phyloP scores from a whole-genome alignment of 2,329 filamentous ascomycete genomes.

The Amylocarpus encephaloides region DNA sequence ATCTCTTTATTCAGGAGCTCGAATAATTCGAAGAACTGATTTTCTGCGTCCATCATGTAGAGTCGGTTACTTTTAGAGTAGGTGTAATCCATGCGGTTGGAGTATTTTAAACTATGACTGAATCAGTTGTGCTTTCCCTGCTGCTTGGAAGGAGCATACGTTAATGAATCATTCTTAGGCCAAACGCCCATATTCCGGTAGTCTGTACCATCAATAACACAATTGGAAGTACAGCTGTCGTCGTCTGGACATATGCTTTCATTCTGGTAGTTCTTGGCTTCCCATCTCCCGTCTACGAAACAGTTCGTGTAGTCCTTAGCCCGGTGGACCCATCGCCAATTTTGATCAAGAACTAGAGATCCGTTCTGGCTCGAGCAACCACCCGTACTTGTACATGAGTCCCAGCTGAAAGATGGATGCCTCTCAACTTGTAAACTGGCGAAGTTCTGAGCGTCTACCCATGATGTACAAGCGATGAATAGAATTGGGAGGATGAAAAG shows the following conservation, averaged over 20 bases:
- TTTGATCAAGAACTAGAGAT: background rate
- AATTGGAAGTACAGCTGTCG: background rate
- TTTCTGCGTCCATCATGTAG: conserved; percentile 54
- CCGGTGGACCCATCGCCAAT: background rate
- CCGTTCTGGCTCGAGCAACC: background rate
- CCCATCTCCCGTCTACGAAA: background rate
- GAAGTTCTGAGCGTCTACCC: background rate
- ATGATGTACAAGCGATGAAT: background rate
- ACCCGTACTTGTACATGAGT: background rate
- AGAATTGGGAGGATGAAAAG: no score
- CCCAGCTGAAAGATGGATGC: background rate
- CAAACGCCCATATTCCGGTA: background rate
- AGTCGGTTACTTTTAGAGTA: conserved; percentile 44
- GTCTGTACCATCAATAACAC: background rate
- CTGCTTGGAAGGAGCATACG: background rate
- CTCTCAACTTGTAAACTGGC: background rate
- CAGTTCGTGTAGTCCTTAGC: background rate
- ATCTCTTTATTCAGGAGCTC: conserved; percentile 62
- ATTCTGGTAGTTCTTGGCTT: background rate
- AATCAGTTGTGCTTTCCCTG: background rate
- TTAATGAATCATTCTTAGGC: background rate
- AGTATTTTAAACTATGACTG: background rate
- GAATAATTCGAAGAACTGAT: conserved; percentile 59
- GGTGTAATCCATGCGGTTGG: background rate
- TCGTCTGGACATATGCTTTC: background rate